Percentiles rank a stretch among this genome's conserved stretches.
Evolutionary conservation across 495 filamentous ascomycete genomes (phyloP).

Genomic region (Mytilinidion resinicola): DNA sequence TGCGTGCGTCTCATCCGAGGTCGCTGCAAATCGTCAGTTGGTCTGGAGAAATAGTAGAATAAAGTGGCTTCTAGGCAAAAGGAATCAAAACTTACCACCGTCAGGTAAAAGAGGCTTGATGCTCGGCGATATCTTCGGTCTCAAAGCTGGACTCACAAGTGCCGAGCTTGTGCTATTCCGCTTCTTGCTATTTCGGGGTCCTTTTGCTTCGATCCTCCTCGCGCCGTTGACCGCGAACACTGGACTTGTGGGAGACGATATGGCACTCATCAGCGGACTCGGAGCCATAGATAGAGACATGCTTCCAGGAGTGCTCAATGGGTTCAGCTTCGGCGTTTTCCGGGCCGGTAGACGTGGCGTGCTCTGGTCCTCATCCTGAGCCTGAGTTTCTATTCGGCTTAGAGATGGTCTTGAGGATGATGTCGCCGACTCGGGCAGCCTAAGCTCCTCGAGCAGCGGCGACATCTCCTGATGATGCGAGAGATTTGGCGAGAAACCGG

Average conservation of each 20-base stretch:
- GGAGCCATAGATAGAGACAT: slow-evolving; percentile 18
- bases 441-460: slow-evolving; percentile 32
- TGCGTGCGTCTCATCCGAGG: slow-evolving; percentile 68
- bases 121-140: slow-evolving; percentile 89
- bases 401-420: slow-evolving; percentile 16
- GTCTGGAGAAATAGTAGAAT: background rate
- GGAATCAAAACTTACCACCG: slow-evolving; percentile 56
- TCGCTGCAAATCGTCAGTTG: slow-evolving; percentile 30
- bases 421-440: slow-evolving; percentile 35
- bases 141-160: slow-evolving; percentile 72
- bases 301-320: slow-evolving; percentile 26
- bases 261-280: slow-evolving; percentile 23
- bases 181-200: slow-evolving; percentile 51
- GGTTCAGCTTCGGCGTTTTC: slow-evolving; percentile 35
- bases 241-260: slow-evolving; percentile 23
- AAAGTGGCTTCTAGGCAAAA: background rate
- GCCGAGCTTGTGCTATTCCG: slow-evolving; percentile 68
- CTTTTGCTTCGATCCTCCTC: slow-evolving; percentile 30
- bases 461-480: background rate
- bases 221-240: slow-evolving; percentile 7
- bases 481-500: slow-evolving; percentile 2
- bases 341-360: slow-evolving; percentile 32
- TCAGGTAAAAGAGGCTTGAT: slow-evolving; percentile 85
- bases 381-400: slow-evolving; percentile 18
- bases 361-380: slow-evolving; percentile 14